Conservation (phyloP, 345 rosid species). For the Draba incana region DNA sequence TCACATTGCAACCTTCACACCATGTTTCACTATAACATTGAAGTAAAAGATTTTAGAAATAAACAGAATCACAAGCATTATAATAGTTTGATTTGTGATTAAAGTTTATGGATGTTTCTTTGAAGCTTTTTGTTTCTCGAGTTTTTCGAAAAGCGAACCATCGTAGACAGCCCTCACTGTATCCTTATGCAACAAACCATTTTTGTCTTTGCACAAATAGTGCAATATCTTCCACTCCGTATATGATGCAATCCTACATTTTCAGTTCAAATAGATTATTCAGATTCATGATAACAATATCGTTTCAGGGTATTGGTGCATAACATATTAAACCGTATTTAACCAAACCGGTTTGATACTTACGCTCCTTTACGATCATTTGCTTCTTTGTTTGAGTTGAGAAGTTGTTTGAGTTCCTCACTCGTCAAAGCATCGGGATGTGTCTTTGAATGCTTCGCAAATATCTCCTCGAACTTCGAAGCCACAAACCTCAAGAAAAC, state of each 20-base stretch:
- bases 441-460: slow-evolving; percentile 54
- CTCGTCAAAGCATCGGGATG: slow-evolving; percentile 54
- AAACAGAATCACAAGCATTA: not conserved
- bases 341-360: slow-evolving; percentile 28
- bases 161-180: slow-evolving; percentile 70
- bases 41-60: not conserved
- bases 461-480: slow-evolving; percentile 75
- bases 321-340: not conserved
- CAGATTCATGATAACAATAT: not conserved
- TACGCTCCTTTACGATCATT: slow-evolving; percentile 63
- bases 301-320: not conserved
- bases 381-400: slow-evolving; percentile 60
- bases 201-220: slow-evolving; percentile 63
- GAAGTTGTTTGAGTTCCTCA: slow-evolving; percentile 52
- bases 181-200: slow-evolving; percentile 69
- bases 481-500: slow-evolving; percentile 56
- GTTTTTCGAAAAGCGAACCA: slow-evolving; percentile 68
- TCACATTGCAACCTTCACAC: slow-evolving; percentile 27
- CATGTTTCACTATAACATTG: slow-evolving; percentile 3
- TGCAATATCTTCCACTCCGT: slow-evolving; percentile 77
- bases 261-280: not conserved
- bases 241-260: slow-evolving; percentile 58
- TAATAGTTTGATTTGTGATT: not conserved
- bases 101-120: slow-evolving; percentile 46
- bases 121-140: slow-evolving; percentile 60